phyloP scores from a whole-genome alignment of 176 grass and related monocot species.

The Olyra latifolia region DNA sequence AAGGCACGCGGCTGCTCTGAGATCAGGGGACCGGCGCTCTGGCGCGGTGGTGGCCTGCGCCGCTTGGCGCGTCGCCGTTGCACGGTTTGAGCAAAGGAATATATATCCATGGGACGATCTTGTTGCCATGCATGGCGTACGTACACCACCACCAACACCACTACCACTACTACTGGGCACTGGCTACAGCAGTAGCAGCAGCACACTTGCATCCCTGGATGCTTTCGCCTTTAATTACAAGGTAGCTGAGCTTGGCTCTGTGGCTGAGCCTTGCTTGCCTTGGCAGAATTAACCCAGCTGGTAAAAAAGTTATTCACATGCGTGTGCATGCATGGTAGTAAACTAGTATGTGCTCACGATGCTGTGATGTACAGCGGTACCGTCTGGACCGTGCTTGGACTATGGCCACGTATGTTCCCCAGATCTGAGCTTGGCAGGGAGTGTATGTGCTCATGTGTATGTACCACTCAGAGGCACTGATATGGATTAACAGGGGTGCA shows the following conservation, averaged over 20 bases:
- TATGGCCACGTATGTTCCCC: background rate
- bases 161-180: background rate
- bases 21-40: background rate
- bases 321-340: background rate
- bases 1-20: background rate
- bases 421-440: background rate
- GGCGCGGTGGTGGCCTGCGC: background rate
- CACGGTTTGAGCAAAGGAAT: constrained; percentile 36
- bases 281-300: background rate
- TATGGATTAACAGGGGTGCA: background rate
- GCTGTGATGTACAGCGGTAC: background rate
- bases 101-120: background rate
- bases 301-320: background rate
- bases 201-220: background rate
- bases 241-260: background rate
- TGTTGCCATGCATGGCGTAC: background rate
- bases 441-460: background rate
- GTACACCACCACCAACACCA: background rate
- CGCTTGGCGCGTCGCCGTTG: constrained; percentile 32
- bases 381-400: background rate
- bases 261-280: too few relatives aligned
- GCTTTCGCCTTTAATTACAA: constrained; percentile 28
- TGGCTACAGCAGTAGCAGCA: background rate
- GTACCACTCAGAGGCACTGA: background rate
- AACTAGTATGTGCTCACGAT: background rate